A percentile compares a stretch with the other conserved stretches of the same genome.
Evolutionary conservation across 192 early-diverging fungal genomes (phyloP).

Genomic region (Coemansia sp.): DNA sequence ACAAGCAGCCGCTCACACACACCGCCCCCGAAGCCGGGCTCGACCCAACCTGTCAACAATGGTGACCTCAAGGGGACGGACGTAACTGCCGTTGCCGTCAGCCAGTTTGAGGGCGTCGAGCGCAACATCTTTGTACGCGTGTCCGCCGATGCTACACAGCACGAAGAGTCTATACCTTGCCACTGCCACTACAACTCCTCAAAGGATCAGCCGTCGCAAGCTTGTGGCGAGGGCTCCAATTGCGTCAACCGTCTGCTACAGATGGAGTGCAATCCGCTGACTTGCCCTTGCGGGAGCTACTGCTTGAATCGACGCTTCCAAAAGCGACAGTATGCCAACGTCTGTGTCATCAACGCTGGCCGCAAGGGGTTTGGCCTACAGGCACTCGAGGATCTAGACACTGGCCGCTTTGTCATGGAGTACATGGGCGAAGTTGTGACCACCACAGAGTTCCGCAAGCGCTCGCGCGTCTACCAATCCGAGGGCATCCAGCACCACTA

Average conservation of each 20-base stretch:
- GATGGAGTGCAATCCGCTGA: slow-evolving; percentile 87
- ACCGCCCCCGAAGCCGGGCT: neutral
- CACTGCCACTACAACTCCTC: slow-evolving; percentile 54
- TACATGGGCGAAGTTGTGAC: slow-evolving; percentile 96
- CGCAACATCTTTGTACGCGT: slow-evolving; percentile 47
- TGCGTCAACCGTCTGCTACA: slow-evolving; percentile 93
- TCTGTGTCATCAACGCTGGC: slow-evolving; percentile 85
- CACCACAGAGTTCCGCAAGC: slow-evolving; percentile 73
- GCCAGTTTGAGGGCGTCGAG: slow-evolving; percentile 37
- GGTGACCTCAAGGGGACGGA: slow-evolving; percentile 25
- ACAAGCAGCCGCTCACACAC: slow-evolving; percentile 1
- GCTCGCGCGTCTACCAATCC: slow-evolving; percentile 76
- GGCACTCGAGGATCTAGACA: slow-evolving; percentile 63
- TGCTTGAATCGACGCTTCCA: slow-evolving; percentile 93
- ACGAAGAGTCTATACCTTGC: slow-evolving; percentile 49
- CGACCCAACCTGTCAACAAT: slow-evolving; percentile 3
- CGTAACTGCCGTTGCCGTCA: slow-evolving; percentile 23
- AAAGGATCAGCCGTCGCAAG: slow-evolving; percentile 58
- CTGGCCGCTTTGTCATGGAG: slow-evolving; percentile 93
- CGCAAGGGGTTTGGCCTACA: slow-evolving; percentile 94
- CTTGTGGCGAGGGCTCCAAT: slow-evolving; percentile 83
- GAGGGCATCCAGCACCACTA: slow-evolving; percentile 92
- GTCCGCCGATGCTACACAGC: slow-evolving; percentile 29
- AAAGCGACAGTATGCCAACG: slow-evolving; percentile 74
- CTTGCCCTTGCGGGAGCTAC: slow-evolving; percentile 82